Conservation (phyloP, 257 asterid species). For the Ilex asprella region DNA sequence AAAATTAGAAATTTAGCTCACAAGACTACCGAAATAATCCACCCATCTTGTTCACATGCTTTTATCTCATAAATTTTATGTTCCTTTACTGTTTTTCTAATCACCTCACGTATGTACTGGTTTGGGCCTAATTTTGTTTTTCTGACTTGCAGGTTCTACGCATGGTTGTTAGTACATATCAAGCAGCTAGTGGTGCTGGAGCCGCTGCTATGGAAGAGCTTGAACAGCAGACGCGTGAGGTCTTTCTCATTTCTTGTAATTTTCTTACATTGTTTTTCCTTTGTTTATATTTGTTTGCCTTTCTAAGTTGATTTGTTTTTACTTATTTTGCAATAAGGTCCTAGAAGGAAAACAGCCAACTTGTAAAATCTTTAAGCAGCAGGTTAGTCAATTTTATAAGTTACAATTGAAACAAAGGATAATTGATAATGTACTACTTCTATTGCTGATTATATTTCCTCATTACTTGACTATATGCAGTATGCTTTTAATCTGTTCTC, state of each 20-base stretch:
- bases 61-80: too few species aligned
- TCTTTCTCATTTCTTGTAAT: constrained; percentile 14
- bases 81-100: too few species aligned
- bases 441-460: constrained; percentile 7
- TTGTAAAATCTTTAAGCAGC: constrained; percentile 70
- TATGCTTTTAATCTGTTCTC: constrained; percentile 97
- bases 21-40: too few species aligned
- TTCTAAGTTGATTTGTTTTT: not conserved
- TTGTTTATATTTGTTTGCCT: not conserved
- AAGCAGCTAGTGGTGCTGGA: constrained; percentile 72
- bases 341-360: constrained; percentile 81
- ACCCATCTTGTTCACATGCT: too few species aligned
- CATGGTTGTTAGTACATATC: constrained; percentile 53
- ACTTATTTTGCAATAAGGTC: constrained; percentile 36
- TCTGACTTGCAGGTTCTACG: constrained; percentile 32
- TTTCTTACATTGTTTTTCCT: not conserved
- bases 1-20: too few species aligned
- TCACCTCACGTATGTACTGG: too few species aligned
- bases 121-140: constrained; percentile 1
- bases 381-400: constrained; percentile 35
- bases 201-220: constrained; percentile 99
- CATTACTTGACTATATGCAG: constrained; percentile 32
- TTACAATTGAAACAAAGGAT: not conserved
- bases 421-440: not conserved
- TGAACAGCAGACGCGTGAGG: constrained; percentile 90